Base-by-base conservation (phyloP, 106 monocot genomes). In the Hemerocallis citrina region DNA sequence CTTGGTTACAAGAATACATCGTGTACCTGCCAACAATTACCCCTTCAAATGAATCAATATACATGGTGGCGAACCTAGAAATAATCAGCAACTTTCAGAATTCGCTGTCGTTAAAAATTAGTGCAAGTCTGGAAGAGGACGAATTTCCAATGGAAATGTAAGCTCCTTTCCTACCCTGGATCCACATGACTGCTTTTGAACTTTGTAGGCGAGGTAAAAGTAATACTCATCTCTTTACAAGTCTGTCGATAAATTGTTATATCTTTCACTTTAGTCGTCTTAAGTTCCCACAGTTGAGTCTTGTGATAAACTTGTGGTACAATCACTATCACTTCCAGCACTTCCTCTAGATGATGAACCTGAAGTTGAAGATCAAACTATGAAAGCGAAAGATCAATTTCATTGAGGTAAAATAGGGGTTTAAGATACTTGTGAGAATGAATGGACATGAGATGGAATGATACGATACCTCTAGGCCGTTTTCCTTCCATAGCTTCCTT, bases 401-500 rank as follows among this genome's bases (percentile, higher is more conserved):
- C n/a, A n/a, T n/a, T n/a, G n/a, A n/a, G n/a, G n/a, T n/a, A n/a
- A n/a, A n/a, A n/a, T n/a, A n/a, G n/a, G n/a, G n/a, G 55, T 13
- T 40, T 14, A 38, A 20, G 13, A 22, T 30, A 17, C 29, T 43
- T n/a, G n/a, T n/a, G n/a, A 59, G 12, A 40, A 54, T 10, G 4
- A 1, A 6, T 54, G 6, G 54, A n/a, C n/a, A n/a, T n/a, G n/a
- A n/a, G n/a, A n/a, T n/a, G 32, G 16, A 21, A n/a, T n/a, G 77
- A 77, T 59, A n/a, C 0, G 13, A 1, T 40, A 59, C 59, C 59
- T 59, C 14, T 59, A n/a, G n/a, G n/a, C 33, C 21, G 38, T 62
- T 80, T 91, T 52, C 92, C 92, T 76, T 92, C 92, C 92, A 92
- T 92, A 11, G 87, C 83, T 68, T 87, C 92, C 38, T 81, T 92